Percentiles rank a stretch among this genome's conserved stretches.
These are phyloP conservation scores for Penicillium simplicissimum DNA, from an alignment of 495 filamentous ascomycete genomes.

Conservation along the genomic window DNA sequence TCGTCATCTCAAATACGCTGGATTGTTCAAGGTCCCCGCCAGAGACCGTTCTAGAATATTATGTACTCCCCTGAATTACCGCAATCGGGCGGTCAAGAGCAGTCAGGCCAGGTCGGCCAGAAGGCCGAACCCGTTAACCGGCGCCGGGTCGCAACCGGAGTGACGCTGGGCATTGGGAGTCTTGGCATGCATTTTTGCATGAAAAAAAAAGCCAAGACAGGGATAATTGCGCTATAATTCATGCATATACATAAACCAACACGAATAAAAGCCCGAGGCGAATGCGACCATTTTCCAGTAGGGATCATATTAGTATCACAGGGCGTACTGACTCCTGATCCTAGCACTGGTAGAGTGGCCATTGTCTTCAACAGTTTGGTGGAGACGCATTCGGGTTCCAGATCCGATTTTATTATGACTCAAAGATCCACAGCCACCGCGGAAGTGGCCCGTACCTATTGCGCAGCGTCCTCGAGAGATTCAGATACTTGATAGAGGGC, in stretches of 20 bases:
- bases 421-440: constrained; percentile 6
- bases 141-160: constrained; percentile 17
- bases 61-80: too few relatives aligned
- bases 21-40: background rate
- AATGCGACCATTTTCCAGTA: background rate
- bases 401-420: constrained; percentile 14
- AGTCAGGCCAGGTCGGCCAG: constrained; percentile 14
- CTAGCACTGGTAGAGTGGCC: too few relatives aligned
- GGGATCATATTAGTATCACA: too few relatives aligned
- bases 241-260: background rate
- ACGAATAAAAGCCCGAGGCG: background rate
- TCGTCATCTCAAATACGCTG: background rate
- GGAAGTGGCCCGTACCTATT: constrained; percentile 5
- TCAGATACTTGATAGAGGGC: background rate
- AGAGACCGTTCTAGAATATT: background rate
- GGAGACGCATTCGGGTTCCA: constrained; percentile 14
- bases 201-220: background rate
- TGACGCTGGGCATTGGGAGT: constrained; percentile 6
- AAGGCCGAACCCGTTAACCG: constrained; percentile 14
- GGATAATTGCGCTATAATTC: background rate
- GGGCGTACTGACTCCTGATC: too few relatives aligned
- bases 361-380: background rate
- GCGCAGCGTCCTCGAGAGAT: background rate
- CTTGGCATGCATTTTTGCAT: background rate
- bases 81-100: constrained; percentile 7